Evolutionary conservation across 768 basidiomycete genomes (phyloP).

Genomic region (Lactarius hengduanensis): DNA sequence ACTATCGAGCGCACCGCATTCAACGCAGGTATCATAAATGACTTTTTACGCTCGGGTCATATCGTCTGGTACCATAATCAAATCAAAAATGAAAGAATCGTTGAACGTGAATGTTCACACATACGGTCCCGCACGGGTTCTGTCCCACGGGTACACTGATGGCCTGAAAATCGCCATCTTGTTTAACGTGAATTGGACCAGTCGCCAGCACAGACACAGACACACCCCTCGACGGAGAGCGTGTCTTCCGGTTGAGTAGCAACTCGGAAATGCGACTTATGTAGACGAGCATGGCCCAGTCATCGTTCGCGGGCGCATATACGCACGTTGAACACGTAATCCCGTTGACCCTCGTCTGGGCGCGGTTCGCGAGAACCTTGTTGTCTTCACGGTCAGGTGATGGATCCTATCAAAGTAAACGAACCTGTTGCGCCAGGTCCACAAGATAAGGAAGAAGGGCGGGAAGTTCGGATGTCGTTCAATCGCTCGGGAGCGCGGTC

Average conservation of each 20-base stretch:
- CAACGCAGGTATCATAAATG: constrained; percentile 75
- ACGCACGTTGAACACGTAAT: constrained; percentile 35
- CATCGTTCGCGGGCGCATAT: constrained; percentile 57
- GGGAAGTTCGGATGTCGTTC: too few relatives aligned
- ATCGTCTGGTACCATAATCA: constrained; percentile 48
- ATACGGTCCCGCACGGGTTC: constrained; percentile 74
- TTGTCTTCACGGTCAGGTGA: too few relatives aligned
- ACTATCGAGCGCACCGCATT: constrained; percentile 54
- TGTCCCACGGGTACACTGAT: constrained; percentile 70
- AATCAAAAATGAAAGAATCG: not conserved
- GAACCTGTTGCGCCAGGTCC: too few relatives aligned
- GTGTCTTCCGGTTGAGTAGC: constrained; percentile 66
- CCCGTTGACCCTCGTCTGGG: too few relatives aligned
- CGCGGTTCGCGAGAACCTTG: too few relatives aligned
- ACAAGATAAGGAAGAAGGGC: too few relatives aligned
- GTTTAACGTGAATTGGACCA: constrained; percentile 40
- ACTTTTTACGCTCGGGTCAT: constrained; percentile 62
- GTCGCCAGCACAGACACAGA: too few relatives aligned
- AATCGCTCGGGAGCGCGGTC: too few relatives aligned
- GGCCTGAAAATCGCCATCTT: constrained; percentile 42
- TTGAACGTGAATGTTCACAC: constrained; percentile 29
- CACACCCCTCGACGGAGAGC: constrained; percentile 46
- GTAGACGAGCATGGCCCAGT: constrained; percentile 55
- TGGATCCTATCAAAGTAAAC: too few relatives aligned
- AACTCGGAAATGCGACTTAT: constrained; percentile 59